These are phyloP conservation scores for Ceratocystis albifundus DNA, from an alignment of 2,329 filamentous ascomycete species.

Conservation along the genomic window DNA sequence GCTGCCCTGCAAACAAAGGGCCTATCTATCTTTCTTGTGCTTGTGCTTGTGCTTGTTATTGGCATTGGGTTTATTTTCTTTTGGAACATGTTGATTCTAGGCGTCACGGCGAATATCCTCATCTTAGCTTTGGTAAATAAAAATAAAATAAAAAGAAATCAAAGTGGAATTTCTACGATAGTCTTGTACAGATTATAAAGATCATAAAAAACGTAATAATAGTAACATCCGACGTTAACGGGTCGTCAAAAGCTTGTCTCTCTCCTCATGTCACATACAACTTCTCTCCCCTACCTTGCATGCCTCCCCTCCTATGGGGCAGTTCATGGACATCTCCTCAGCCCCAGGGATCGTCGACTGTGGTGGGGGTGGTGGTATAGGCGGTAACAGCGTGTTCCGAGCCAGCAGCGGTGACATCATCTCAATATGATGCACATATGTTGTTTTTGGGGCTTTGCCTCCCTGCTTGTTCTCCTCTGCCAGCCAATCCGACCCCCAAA, in stretches of 20 bases:
- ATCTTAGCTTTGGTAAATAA: constrained; percentile 16
- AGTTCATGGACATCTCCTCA: constrained; percentile 16
- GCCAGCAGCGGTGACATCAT: constrained; percentile 32
- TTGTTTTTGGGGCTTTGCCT: constrained; percentile 22
- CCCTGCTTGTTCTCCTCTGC: constrained; percentile 32
- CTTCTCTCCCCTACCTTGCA: too few relatives aligned
- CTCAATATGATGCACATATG: constrained; percentile 30
- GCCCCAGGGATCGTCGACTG: constrained; percentile 13
- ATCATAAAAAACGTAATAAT: constrained; percentile 5
- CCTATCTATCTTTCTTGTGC: constrained; percentile 8
- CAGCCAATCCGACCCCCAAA: constrained; percentile 46
- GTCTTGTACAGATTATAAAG: background rate
- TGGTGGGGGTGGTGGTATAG: constrained; percentile 21
- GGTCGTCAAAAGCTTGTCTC: background rate
- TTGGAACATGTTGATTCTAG: constrained; percentile 20
- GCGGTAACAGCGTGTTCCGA: constrained; percentile 25
- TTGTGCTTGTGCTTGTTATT: constrained; percentile 20
- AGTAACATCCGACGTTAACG: background rate
- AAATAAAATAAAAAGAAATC: constrained; percentile 12
- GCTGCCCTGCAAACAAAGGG: background rate
- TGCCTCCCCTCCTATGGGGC: constrained; percentile 13
- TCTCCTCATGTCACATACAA: background rate
- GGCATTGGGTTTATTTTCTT: constrained; percentile 17
- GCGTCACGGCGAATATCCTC: constrained; percentile 21
- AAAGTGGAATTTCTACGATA: background rate